Evolutionary conservation across 2,329 filamentous ascomycete species (phyloP).

Genomic region (Tolypocladium nubicola): DNA sequence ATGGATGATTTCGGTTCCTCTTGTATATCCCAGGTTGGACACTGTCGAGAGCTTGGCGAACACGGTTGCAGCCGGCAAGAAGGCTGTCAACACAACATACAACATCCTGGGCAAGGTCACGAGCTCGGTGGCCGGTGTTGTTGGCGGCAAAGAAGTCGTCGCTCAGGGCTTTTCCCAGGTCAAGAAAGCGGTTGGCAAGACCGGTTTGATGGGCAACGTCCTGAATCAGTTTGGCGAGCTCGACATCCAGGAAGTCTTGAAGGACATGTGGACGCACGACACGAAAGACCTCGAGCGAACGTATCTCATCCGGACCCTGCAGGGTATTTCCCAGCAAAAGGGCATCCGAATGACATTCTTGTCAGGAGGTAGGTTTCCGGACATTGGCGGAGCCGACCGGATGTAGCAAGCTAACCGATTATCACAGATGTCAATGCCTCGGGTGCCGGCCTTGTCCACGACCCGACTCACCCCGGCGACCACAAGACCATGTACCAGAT

Average conservation of each 20-base stretch:
- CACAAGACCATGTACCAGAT: constrained; percentile 99
- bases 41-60: constrained; percentile 84
- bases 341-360: constrained; percentile 94
- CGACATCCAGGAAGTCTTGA: constrained; percentile 84
- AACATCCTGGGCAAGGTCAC: constrained; percentile 94
- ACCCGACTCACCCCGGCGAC: constrained; percentile 80
- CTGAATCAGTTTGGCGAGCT: constrained; percentile 95
- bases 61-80: constrained; percentile 89
- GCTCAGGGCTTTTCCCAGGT: constrained; percentile 87
- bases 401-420: neutral
- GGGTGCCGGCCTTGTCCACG: constrained; percentile 87
- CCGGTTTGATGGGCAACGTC: constrained; percentile 88
- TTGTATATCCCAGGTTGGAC: constrained; percentile 85
- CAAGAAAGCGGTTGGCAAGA: constrained; percentile 94
- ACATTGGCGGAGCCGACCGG: neutral
- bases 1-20: constrained; percentile 86
- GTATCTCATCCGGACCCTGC: constrained; percentile 89
- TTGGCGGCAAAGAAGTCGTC: constrained; percentile 88
- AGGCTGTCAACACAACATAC: constrained; percentile 91
- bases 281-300: constrained; percentile 95
- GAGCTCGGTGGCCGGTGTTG: constrained; percentile 87
- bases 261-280: constrained; percentile 97
- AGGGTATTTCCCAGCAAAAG: constrained; percentile 92
- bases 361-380: constrained; percentile 56
- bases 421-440: constrained; percentile 68